Percentiles rank a stretch among this genome's conserved stretches.
Conservation (phyloP, 495 filamentous ascomycete species). For the Podospora pseudoanserina region DNA sequence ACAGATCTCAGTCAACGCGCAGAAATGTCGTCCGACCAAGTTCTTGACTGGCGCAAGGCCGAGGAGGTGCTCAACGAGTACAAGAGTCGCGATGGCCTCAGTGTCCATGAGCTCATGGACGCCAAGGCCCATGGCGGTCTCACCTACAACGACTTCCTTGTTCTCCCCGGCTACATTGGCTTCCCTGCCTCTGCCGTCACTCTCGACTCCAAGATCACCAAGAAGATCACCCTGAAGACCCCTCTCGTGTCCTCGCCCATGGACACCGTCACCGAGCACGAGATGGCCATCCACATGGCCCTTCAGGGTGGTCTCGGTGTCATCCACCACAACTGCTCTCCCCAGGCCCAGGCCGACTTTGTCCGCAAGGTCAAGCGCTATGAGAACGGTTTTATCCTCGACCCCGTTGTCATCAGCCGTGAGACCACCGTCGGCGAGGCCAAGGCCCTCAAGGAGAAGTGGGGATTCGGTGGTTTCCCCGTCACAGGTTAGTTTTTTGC, state of each 20-base stretch:
- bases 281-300: conserved; percentile 99
- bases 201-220: conserved; percentile 88
- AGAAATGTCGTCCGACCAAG: conserved; percentile 65
- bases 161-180: conserved; percentile 58
- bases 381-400: conserved; percentile 98
- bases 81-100: conserved; percentile 72
- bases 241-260: conserved; percentile 96
- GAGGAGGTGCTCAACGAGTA: conserved; percentile 78
- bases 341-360: conserved; percentile 96
- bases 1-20: neutral
- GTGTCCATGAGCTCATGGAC: conserved; percentile 76
- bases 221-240: conserved; percentile 88
- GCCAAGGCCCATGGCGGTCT: conserved; percentile 83
- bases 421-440: conserved; percentile 87
- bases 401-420: conserved; percentile 88
- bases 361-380: conserved; percentile 98
- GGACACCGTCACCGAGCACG: conserved; percentile 98
- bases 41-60: conserved; percentile 58
- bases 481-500: conserved; percentile 79
- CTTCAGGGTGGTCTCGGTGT: conserved; percentile 93
- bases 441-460: conserved; percentile 89
- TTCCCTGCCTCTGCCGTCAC: conserved; percentile 88
- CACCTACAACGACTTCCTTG: conserved; percentile 67
- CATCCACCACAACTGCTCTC: conserved; percentile 98
- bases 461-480: conserved; percentile 98